Evolutionary conservation across 768 basidiomycete species (phyloP).

Genomic region (Myochromella boudieri): DNA sequence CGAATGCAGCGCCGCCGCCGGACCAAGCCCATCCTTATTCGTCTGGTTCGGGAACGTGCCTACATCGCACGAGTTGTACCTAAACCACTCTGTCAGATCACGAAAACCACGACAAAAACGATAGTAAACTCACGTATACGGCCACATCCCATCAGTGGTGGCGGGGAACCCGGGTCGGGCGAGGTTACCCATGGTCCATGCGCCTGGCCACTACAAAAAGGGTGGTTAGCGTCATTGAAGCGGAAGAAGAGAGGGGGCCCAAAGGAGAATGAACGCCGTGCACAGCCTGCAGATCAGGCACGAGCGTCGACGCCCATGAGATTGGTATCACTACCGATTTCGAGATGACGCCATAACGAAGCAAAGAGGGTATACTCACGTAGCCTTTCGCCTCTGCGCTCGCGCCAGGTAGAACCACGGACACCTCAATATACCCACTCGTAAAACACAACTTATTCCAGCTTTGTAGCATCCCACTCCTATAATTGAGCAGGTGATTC

Average conservation of each 20-base stretch:
- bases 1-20: conserved; percentile 59
- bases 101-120: background rate
- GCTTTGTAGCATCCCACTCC: conserved; percentile 79
- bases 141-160: conserved; percentile 81
- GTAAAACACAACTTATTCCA: conserved; percentile 94
- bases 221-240: background rate
- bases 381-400: conserved; percentile 50
- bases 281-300: too few relatives aligned
- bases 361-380: conserved; percentile 29
- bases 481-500: conserved; percentile 63
- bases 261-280: background rate
- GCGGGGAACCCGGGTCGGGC: conserved; percentile 80
- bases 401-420: conserved; percentile 58
- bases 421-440: conserved; percentile 75
- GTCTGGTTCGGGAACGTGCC: conserved; percentile 82
- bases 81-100: conserved; percentile 22
- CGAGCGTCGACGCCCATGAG: too few relatives aligned
- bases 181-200: conserved; percentile 89
- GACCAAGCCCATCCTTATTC: conserved; percentile 45
- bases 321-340: too few relatives aligned
- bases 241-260: background rate
- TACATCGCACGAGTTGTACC: conserved; percentile 68
- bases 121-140: conserved; percentile 59
- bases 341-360: background rate
- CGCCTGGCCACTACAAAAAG: conserved; percentile 69